Base-by-base conservation (phyloP, 2,329 filamentous ascomycete genomes). In the Beauveria brongniartii region DNA sequence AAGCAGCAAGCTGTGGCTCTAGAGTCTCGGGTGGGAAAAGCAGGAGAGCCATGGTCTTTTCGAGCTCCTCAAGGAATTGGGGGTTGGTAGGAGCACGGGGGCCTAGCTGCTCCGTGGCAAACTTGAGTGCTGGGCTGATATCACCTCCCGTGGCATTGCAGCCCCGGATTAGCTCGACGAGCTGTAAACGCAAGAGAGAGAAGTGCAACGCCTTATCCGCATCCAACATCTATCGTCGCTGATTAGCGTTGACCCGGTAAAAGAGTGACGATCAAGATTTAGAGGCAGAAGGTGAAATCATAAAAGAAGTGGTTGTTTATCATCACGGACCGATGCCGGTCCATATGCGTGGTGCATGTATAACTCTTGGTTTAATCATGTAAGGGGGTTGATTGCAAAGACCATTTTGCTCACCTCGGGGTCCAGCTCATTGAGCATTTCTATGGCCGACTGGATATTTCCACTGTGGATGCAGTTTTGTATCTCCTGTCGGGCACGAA, bases 281-380 rank as follows among this genome's bases (percentile, higher is more conserved):
- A 51, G 54, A 56, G 40, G 44, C 34, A 37, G 2, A 66, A 62
- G 16, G 30, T 50, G 22, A 56, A 66, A 65, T 77, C 73, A 76
- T 75, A 71, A 75, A 59, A 73, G 76, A 78, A 77, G 82, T 85
- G 82, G 82, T 84, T 84, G 57, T 80, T 87, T 85, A 83, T 97
- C 93, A 95, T 95, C 94, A 94, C 85, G 77, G 84, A 87, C 85
- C 81, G 80, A 86, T 85, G 82, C 52, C 56, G 56, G 50, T 37
- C 61, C 81, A 85, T 97, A 94, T 91, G 94, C 92, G 94, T 99
- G 94, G 94, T 99, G 94, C 94, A 99, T 99, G 93, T 82, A 96
- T 86, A 92, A 89, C 82, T 83, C 79, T 71, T 73, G 71, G 81
- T 90, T 81, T 96, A 96, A 99, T 99, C 94, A 94, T 92, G 77